phyloP scores from a whole-genome alignment of 805 yeast species.

The Yamadazyma paraphyllophila region DNA sequence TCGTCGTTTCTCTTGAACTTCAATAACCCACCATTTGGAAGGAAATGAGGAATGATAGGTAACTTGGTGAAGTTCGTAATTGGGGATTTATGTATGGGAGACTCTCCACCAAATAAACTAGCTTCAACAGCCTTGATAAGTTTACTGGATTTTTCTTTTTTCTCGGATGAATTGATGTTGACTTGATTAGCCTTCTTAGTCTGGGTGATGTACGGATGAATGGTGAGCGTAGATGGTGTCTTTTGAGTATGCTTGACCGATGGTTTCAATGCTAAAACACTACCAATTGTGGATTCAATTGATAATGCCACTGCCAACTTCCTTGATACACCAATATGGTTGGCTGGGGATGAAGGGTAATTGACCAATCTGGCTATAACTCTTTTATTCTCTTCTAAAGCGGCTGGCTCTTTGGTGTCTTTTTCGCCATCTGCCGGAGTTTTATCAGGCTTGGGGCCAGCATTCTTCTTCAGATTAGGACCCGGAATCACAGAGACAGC shows the following conservation, averaged over 20 bases:
- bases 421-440: neutral
- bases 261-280: conserved; percentile 50
- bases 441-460: conserved; percentile 13
- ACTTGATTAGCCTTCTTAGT: conserved; percentile 30
- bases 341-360: conserved; percentile 26
- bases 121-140: conserved; percentile 20
- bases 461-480: conserved; percentile 34
- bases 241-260: conserved; percentile 35
- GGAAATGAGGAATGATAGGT: conserved; percentile 44
- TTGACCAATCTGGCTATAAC: conserved; percentile 53
- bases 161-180: conserved; percentile 26
- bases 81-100: conserved; percentile 28
- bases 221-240: conserved; percentile 38
- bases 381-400: conserved; percentile 34
- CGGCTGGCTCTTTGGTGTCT: conserved; percentile 10
- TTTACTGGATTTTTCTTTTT: conserved; percentile 25
- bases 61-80: conserved; percentile 52
- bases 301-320: conserved; percentile 57
- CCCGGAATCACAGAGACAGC: conserved; percentile 53
- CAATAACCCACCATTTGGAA: conserved; percentile 62
- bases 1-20: conserved; percentile 50
- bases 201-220: conserved; percentile 57
- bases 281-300: conserved; percentile 49
- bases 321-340: conserved; percentile 51
- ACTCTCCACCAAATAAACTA: conserved; percentile 16